These are phyloP conservation scores for Volvariella volvacea DNA, from an alignment of 1,284 basidiomycete species.

Conservation along the genomic window DNA sequence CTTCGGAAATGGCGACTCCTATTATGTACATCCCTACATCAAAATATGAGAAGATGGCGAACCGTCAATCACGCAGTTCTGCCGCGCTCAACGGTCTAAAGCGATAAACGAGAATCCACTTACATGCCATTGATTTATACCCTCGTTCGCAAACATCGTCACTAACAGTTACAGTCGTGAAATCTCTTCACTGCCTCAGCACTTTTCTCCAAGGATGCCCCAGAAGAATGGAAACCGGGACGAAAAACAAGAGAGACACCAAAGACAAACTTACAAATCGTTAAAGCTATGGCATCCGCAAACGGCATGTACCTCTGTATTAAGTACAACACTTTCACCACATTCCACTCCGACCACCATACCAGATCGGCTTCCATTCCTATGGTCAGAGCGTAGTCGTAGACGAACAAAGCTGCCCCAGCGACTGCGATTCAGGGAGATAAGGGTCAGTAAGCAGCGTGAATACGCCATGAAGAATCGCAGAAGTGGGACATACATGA, in stretches of 20 bases:
- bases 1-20: not conserved
- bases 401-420: not conserved
- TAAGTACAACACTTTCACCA: not conserved
- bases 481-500: too few species aligned
- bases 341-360: not conserved
- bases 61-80: too few species aligned
- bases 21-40: not conserved
- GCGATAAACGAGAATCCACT: too few species aligned
- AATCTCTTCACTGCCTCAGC: too few species aligned
- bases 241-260: not conserved
- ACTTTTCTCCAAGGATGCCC: not conserved
- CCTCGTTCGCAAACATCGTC: not conserved
- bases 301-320: conserved; percentile 1
- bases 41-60: not conserved
- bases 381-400: conserved; percentile 1
- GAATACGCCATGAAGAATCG: too few species aligned
- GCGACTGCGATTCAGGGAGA: not conserved
- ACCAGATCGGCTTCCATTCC: not conserved
- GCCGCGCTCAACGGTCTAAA: too few species aligned
- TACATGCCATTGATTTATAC: not conserved
- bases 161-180: not conserved
- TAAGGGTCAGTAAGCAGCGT: too few species aligned
- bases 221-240: not conserved
- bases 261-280: not conserved
- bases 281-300: not conserved